These are phyloP conservation scores for Sporisorium reilianum DNA, from an alignment of 1,284 basidiomycete genomes.

Conservation along the genomic window DNA sequence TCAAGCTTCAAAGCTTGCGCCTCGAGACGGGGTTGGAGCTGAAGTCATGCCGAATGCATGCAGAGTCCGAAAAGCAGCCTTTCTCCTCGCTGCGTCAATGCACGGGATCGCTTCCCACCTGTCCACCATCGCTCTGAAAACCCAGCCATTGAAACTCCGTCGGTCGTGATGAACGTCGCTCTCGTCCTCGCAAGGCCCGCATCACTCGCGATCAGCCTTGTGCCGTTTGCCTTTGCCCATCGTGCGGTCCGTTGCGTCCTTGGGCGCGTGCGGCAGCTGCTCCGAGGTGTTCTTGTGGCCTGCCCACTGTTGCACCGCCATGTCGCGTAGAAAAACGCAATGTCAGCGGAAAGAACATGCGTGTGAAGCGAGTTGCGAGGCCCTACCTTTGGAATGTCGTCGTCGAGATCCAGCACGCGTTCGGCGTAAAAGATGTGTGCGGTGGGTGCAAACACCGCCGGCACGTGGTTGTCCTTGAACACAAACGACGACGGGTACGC, in stretches of 20 bases:
- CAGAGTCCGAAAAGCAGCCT: too few species aligned
- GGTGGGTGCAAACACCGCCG: conserved; percentile 37
- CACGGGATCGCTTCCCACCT: too few species aligned
- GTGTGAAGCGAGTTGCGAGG: background rate
- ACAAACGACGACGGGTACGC: conserved; percentile 47
- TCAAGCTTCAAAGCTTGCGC: too few species aligned
- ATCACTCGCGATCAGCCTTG: conserved; percentile 29
- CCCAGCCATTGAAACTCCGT: too few species aligned
- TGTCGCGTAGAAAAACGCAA: background rate
- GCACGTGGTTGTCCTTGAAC: conserved; percentile 42
- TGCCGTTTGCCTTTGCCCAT: conserved; percentile 46
- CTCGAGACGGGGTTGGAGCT: too few species aligned
- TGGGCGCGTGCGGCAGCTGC: conserved; percentile 36
- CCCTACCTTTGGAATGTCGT: conserved; percentile 50
- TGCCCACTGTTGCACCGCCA: conserved; percentile 27
- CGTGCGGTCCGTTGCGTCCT: conserved; percentile 29
- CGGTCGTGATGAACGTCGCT: too few species aligned
- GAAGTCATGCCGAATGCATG: too few species aligned
- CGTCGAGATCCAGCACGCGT: conserved; percentile 48
- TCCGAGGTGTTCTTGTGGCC: conserved; percentile 44
- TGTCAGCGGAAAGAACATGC: background rate
- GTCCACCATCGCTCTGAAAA: too few species aligned
- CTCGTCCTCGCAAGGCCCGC: too few species aligned
- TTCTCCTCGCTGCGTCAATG: too few species aligned
- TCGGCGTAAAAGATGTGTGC: conserved; percentile 55